phyloP scores from a whole-genome alignment of 2,329 filamentous ascomycete genomes.

The Aspergillus texensis region DNA sequence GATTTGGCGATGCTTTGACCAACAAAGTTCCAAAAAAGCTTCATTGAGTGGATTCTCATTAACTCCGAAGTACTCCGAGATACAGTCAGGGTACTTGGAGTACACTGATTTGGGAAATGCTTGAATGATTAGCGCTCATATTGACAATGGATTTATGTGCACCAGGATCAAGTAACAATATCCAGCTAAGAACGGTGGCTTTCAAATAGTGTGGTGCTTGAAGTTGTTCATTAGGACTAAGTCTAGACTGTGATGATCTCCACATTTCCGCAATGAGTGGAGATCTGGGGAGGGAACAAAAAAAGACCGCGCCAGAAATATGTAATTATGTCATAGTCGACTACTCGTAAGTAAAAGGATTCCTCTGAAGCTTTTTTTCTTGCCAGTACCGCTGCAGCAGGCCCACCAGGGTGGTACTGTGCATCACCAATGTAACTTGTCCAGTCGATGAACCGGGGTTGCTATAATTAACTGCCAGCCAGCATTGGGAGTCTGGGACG shows the following conservation, averaged over 20 bases:
- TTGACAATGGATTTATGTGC: not conserved
- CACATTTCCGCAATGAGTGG: not conserved
- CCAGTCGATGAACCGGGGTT: not conserved
- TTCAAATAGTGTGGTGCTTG: too few species aligned
- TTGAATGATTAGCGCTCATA: not conserved
- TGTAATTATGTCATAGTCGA: not conserved
- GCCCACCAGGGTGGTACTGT: not conserved
- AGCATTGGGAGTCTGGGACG: not conserved
- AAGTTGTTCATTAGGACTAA: too few species aligned
- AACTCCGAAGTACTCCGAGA: not conserved
- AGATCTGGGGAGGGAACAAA: not conserved
- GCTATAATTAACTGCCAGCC: not conserved
- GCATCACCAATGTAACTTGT: not conserved
- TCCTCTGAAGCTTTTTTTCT: not conserved
- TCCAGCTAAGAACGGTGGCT: too few species aligned
- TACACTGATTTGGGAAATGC: not conserved
- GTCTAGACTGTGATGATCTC: not conserved
- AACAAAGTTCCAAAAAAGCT: not conserved
- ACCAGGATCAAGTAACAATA: not conserved
- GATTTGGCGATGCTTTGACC: not conserved
- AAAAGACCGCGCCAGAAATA: not conserved
- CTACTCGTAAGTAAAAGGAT: not conserved
- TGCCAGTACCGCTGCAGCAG: not conserved
- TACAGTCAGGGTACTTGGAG: too few species aligned
- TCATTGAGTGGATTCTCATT: not conserved